Conservation (phyloP, 164 flowering plant species). For the Echeveria elegans region DNA sequence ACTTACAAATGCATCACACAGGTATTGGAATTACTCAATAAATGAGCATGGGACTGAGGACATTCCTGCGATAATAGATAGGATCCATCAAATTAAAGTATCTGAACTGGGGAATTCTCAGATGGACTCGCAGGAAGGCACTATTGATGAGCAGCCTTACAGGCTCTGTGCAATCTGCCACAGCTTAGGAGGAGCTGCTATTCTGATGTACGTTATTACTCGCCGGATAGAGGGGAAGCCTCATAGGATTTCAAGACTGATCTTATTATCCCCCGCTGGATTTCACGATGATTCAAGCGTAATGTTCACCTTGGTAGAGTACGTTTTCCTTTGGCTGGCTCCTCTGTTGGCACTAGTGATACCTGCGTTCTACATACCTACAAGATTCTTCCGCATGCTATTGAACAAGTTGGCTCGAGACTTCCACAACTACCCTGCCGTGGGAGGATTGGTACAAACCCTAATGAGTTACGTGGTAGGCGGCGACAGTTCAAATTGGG, state of each 20-base stretch:
- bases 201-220: conserved; percentile 70
- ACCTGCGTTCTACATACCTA: conserved; percentile 92
- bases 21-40: conserved; percentile 91
- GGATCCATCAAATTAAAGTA: conserved; percentile 71
- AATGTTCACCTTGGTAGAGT: conserved; percentile 41
- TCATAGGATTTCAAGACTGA: conserved; percentile 76
- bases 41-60: conserved; percentile 93
- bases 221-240: conserved; percentile 67
- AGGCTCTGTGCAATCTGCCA: conserved; percentile 79
- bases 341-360: conserved; percentile 60
- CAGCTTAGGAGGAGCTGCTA: conserved; percentile 96
- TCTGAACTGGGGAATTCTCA: conserved; percentile 45
- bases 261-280: conserved; percentile 89
- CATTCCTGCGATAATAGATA: conserved; percentile 86
- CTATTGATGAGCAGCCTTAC: conserved; percentile 57
- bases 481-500: conserved; percentile 98
- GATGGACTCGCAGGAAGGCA: conserved; percentile 33
- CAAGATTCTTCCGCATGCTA: conserved; percentile 89
- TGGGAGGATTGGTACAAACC: conserved; percentile 96
- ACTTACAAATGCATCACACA: conserved; percentile 20
- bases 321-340: conserved; percentile 35
- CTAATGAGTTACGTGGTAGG: conserved; percentile 82
- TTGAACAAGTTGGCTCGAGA: conserved; percentile 91
- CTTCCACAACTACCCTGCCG: conserved; percentile 88
- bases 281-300: conserved; percentile 74